Conservation (phyloP, 2,329 filamentous ascomycete species). For the Myriosclerotinia curreyana region DNA sequence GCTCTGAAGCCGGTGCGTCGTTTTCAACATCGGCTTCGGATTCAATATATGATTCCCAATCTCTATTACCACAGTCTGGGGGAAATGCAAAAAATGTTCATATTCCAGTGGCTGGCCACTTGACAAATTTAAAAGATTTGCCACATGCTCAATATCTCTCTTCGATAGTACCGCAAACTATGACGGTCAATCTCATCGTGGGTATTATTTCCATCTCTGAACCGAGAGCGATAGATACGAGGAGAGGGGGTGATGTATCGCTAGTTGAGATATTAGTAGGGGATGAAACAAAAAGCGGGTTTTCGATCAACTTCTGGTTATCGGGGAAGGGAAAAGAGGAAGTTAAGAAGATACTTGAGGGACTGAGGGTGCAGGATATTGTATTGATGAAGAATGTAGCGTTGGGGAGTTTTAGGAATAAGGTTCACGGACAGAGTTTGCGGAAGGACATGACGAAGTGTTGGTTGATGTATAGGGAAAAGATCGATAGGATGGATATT, state of each 20-base stretch:
- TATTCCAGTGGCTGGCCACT: conserved; percentile 38
- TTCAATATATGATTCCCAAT: conserved; percentile 7
- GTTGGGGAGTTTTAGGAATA: conserved; percentile 68
- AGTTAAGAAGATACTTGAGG: conserved; percentile 38
- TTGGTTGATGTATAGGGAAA: conserved; percentile 60
- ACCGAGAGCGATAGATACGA: conserved; percentile 56
- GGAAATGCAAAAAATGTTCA: conserved; percentile 28
- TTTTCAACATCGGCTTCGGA: conserved; percentile 40
- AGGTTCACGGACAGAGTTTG: conserved; percentile 82
- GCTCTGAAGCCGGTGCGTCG: conserved; percentile 37
- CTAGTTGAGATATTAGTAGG: conserved; percentile 77
- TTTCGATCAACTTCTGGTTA: conserved; percentile 84
- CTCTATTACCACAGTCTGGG: conserved; percentile 23
- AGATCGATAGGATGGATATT: conserved; percentile 49
- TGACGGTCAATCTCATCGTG: conserved; percentile 78
- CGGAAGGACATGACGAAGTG: conserved; percentile 67
- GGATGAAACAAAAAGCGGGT: conserved; percentile 79
- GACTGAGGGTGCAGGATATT: conserved; percentile 68
- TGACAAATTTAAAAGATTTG: conserved; percentile 66
- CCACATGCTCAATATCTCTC: conserved; percentile 64
- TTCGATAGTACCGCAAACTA: conserved; percentile 71
- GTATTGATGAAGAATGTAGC: conserved; percentile 78
- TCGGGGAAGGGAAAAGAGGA: conserved; percentile 39
- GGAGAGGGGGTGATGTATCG: conserved; percentile 58
- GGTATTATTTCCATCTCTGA: conserved; percentile 70